Conservation (phyloP, 2,329 filamentous ascomycete species). For the Penicillium sp. region DNA sequence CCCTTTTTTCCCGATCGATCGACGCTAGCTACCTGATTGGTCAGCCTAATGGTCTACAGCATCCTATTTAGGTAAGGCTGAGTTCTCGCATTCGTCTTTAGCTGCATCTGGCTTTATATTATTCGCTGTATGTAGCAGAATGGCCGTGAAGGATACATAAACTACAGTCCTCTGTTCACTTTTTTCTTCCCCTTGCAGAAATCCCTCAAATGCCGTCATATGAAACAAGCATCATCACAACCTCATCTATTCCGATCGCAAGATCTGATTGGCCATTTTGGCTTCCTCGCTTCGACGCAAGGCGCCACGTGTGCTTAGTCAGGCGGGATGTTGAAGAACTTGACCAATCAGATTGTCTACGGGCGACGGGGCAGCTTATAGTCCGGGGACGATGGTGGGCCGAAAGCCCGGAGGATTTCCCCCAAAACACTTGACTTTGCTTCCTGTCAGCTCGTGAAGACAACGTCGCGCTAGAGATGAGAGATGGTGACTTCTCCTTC, state of each 20-base stretch:
- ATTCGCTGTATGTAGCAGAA: not conserved
- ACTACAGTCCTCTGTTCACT: not conserved
- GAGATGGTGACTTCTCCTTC: not conserved
- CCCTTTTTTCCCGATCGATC: not conserved
- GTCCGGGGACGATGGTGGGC: constrained; percentile 6
- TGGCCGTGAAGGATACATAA: not conserved
- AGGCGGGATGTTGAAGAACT: not conserved
- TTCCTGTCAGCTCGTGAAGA: not conserved
- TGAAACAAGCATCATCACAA: not conserved
- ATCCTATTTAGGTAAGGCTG: constrained; percentile 2
- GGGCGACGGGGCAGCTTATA: constrained; percentile 10
- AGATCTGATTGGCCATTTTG: constrained; percentile 7
- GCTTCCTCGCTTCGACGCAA: constrained; percentile 21
- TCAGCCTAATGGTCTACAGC: not conserved
- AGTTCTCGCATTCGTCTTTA: not conserved
- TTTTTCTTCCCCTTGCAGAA: not conserved
- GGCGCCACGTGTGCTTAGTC: constrained; percentile 18
- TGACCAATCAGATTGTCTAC: constrained; percentile 14
- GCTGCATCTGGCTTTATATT: not conserved
- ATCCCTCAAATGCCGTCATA: not conserved
- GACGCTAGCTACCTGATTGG: not conserved
- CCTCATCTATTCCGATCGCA: not conserved
- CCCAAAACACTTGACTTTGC: not conserved
- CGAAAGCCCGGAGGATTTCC: not conserved
- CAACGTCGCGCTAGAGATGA: not conserved